Conservation (phyloP, 2,329 filamentous ascomycete species). For the Sporothrix dimorphospora region DNA sequence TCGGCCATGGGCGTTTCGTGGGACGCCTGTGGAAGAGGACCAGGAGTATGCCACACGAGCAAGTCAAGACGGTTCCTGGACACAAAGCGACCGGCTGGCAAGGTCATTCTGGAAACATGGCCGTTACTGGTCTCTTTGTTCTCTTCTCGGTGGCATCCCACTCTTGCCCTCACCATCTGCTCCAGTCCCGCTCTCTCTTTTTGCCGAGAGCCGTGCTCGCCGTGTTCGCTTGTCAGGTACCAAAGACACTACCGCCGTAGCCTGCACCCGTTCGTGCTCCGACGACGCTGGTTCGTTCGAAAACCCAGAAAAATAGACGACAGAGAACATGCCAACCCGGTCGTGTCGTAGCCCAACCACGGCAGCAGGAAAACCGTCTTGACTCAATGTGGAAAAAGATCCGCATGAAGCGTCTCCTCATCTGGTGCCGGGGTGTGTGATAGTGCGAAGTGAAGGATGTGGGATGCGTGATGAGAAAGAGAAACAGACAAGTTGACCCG, state of each 20-base stretch:
- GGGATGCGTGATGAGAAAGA: slow-evolving; percentile 3
- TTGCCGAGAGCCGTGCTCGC: too few relatives aligned
- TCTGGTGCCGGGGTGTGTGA: not conserved
- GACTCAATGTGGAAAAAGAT: not conserved
- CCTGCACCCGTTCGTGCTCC: not conserved
- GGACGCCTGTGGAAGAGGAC: not conserved
- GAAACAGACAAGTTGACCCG: not conserved
- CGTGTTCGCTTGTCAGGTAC: not conserved
- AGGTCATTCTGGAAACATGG: not conserved
- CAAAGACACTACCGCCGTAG: too few relatives aligned
- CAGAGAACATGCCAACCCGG: not conserved
- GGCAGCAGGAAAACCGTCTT: not conserved
- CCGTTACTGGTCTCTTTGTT: not conserved
- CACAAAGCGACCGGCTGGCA: not conserved
- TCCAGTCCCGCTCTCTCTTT: not conserved
- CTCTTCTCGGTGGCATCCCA: not conserved
- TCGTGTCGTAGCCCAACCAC: not conserved
- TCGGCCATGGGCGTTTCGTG: not conserved
- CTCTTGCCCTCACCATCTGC: not conserved
- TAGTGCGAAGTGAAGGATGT: not conserved
- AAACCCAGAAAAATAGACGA: not conserved
- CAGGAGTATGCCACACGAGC: not conserved
- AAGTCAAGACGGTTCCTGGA: not conserved
- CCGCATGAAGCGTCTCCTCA: slow-evolving; percentile 5
- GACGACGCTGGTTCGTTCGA: not conserved